These are phyloP conservation scores for Backusella tarrabulga DNA, from an alignment of 192 early-diverging fungal genomes.

Conservation along the genomic window DNA sequence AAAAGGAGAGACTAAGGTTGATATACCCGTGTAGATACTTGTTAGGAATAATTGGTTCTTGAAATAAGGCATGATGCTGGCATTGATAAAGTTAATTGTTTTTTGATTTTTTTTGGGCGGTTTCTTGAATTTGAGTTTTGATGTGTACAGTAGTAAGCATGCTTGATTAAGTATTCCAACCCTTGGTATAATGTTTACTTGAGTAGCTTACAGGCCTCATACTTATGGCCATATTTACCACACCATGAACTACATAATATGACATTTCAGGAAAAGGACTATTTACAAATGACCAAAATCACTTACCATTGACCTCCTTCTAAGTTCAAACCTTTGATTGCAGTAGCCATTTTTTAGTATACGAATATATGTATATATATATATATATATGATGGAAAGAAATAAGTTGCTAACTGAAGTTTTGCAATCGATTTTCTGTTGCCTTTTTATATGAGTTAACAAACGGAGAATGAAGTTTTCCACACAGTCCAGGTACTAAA, in stretches of 20 bases:
- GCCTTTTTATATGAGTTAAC: constrained; percentile 1
- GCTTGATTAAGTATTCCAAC: neutral
- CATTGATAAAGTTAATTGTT: neutral
- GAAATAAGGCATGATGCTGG: constrained; percentile 1
- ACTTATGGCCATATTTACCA: constrained; percentile 33
- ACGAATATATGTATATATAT: neutral
- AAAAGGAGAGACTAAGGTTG: neutral
- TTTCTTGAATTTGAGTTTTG: neutral
- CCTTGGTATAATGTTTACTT: constrained; percentile 9
- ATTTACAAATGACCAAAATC: neutral
- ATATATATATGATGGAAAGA: neutral
- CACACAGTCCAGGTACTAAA: constrained; percentile 6
- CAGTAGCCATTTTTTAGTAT: neutral
- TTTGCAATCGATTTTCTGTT: neutral
- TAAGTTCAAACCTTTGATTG: constrained; percentile 26
- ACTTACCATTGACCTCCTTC: constrained; percentile 32
- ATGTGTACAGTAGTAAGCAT: neutral
- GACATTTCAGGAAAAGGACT: neutral
- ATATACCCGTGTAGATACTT: neutral
- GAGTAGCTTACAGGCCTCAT: constrained; percentile 11
- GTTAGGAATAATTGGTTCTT: neutral
- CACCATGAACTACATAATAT: constrained; percentile 27
- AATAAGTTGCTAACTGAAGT: neutral
- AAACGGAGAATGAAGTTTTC: constrained; percentile 8
- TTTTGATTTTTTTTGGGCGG: neutral